Percentiles rank a stretch among this genome's conserved stretches.
Evolutionary conservation across 2,329 filamentous ascomycete species (phyloP).

Genomic region (Trichophyton benhamiae): DNA sequence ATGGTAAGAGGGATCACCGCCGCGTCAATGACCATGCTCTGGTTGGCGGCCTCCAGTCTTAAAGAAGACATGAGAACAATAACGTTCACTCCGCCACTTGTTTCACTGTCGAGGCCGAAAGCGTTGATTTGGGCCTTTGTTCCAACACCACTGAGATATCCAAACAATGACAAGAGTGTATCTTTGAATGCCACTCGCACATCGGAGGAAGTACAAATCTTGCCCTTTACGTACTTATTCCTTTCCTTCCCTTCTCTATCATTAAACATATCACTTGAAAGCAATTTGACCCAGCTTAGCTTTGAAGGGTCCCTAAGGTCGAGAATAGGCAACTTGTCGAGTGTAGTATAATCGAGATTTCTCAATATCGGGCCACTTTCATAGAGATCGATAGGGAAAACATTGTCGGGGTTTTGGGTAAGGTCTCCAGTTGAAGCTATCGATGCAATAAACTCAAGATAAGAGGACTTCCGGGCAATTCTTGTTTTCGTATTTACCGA

Average conservation of each 20-base stretch:
- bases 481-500: constrained; percentile 14
- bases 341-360: constrained; percentile 17
- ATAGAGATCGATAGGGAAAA: constrained; percentile 13
- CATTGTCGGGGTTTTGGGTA: constrained; percentile 3
- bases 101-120: constrained; percentile 15
- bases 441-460: constrained; percentile 22
- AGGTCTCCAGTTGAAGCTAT: constrained; percentile 3
- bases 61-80: constrained; percentile 19
- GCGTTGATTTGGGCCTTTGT: neutral
- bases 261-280: constrained; percentile 16
- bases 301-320: constrained; percentile 8
- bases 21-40: constrained; percentile 20
- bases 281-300: constrained; percentile 15
- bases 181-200: constrained; percentile 19
- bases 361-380: constrained; percentile 12
- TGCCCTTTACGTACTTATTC: constrained; percentile 7
- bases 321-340: constrained; percentile 18
- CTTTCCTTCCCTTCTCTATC: constrained; percentile 13
- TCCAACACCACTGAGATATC: constrained; percentile 16
- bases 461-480: constrained; percentile 23
- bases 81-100: constrained; percentile 13
- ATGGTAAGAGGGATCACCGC: constrained; percentile 22
- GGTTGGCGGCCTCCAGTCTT: constrained; percentile 21
- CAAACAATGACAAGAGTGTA: constrained; percentile 18
- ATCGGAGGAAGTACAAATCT: constrained; percentile 3